phyloP scores from a whole-genome alignment of 1,139 yeast species.

The Meyerozyma carpophila region DNA sequence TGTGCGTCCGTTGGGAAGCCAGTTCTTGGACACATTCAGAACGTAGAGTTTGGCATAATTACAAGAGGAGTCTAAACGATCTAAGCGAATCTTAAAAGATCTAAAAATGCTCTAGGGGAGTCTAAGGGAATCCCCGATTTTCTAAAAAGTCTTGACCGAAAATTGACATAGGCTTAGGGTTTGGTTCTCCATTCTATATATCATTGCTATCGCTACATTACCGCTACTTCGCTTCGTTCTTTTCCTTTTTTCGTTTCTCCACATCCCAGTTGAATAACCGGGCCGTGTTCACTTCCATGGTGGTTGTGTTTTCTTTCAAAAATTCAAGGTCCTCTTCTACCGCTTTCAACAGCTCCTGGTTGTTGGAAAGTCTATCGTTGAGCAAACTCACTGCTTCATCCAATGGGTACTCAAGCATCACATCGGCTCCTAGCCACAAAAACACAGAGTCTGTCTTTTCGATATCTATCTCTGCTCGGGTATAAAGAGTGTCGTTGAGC shows the following conservation, averaged over 20 bases:
- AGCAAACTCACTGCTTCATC: slow-evolving; percentile 79
- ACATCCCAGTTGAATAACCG: slow-evolving; percentile 96
- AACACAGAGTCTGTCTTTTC: slow-evolving; percentile 50
- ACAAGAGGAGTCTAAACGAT: too few relatives aligned
- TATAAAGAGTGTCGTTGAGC: slow-evolving; percentile 84
- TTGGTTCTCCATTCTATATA: too few relatives aligned
- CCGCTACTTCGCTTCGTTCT: slow-evolving; percentile 2
- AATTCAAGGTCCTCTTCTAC: slow-evolving; percentile 86
- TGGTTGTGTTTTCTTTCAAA: slow-evolving; percentile 81
- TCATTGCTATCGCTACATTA: too few relatives aligned
- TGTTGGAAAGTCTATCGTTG: slow-evolving; percentile 55
- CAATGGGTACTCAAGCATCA: slow-evolving; percentile 91
- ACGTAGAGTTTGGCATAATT: too few relatives aligned
- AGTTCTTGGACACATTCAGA: slow-evolving; percentile 54
- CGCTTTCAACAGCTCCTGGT: slow-evolving; percentile 50
- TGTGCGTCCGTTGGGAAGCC: slow-evolving; percentile 53
- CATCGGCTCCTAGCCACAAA: slow-evolving; percentile 96
- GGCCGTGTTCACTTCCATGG: slow-evolving; percentile 97
- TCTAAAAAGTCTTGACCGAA: too few relatives aligned
- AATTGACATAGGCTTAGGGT: too few relatives aligned
- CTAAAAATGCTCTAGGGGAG: too few relatives aligned
- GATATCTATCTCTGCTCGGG: slow-evolving; percentile 68
- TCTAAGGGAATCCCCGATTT: too few relatives aligned
- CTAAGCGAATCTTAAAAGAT: too few relatives aligned
- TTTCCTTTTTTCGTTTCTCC: slow-evolving; percentile 57